Evolutionary conservation across 305 asterid genomes (phyloP).

Genomic region (Ajuga reptans): DNA sequence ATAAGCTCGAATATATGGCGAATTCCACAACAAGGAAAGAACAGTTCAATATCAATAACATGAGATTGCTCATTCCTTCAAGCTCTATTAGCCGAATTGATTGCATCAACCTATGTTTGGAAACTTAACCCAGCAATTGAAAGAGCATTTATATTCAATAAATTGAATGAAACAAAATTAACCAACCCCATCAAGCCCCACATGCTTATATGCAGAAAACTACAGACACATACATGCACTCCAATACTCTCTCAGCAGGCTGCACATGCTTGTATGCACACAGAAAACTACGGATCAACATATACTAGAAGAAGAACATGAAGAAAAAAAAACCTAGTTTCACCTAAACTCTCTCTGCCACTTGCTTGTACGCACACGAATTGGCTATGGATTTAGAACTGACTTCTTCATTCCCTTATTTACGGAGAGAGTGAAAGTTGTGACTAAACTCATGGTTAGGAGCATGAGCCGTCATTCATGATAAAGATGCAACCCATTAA

Average conservation of each 20-base stretch:
- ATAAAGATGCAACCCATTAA: too few species aligned
- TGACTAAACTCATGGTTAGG: too few species aligned
- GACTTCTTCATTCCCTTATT: too few species aligned
- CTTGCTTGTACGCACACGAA: not conserved
- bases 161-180: not conserved
- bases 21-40: conserved; percentile 7
- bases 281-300: not conserved
- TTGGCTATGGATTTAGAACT: too few species aligned
- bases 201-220: not conserved
- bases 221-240: not conserved
- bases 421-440: too few species aligned
- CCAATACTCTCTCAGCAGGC: not conserved
- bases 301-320: not conserved
- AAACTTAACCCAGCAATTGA: not conserved
- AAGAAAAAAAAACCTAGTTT: not conserved
- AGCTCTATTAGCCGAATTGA: conserved; percentile 2
- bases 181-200: not conserved
- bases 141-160: not conserved
- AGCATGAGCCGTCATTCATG: too few species aligned
- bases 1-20: not conserved
- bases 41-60: not conserved
- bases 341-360: not conserved
- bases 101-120: not conserved
- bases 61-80: not conserved
- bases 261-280: not conserved